Evolutionary conservation across 73 alveolate genomes (phyloP).

Genomic region (Tetrahymena elliotti): DNA sequence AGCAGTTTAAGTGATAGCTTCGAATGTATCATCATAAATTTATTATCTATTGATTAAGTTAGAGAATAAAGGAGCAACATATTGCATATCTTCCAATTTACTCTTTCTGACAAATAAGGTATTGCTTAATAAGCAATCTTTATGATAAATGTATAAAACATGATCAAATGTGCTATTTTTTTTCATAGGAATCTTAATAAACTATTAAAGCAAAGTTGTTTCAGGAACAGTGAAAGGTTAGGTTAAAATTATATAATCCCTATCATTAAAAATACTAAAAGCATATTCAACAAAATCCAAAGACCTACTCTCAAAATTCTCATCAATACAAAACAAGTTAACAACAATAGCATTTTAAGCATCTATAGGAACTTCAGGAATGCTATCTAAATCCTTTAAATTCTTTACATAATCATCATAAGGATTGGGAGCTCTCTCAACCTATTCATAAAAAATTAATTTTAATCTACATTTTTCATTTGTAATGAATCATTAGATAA

Average conservation of each 20-base stretch:
- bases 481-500: not conserved
- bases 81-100: not conserved
- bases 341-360: slow-evolving; percentile 94
- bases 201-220: slow-evolving; percentile 76
- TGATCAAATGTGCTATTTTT: slow-evolving; percentile 88
- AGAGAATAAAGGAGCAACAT: not conserved
- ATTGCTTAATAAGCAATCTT: slow-evolving; percentile 70
- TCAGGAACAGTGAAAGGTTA: slow-evolving; percentile 97
- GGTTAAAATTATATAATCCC: slow-evolving; percentile 92
- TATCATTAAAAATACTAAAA: slow-evolving; percentile 91
- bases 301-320: slow-evolving; percentile 89
- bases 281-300: slow-evolving; percentile 90
- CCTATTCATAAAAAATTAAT: slow-evolving; percentile 36
- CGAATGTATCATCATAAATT: not conserved
- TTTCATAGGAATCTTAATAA: slow-evolving; percentile 78
- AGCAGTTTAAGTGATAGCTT: not conserved
- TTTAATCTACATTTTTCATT: slow-evolving; percentile 16
- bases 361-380: slow-evolving; percentile 94
- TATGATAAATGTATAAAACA: slow-evolving; percentile 90
- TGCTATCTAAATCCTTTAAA: slow-evolving; percentile 73
- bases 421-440: slow-evolving; percentile 43
- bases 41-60: not conserved
- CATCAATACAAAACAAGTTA: slow-evolving; percentile 93
- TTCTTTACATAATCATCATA: slow-evolving; percentile 74
- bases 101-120: slow-evolving; percentile 8